Evolutionary conservation across 1,284 basidiomycete species (phyloP), one percentile per base, ranked within the genome.

Genomic region (Ganoderma leucocontextum): DNA sequence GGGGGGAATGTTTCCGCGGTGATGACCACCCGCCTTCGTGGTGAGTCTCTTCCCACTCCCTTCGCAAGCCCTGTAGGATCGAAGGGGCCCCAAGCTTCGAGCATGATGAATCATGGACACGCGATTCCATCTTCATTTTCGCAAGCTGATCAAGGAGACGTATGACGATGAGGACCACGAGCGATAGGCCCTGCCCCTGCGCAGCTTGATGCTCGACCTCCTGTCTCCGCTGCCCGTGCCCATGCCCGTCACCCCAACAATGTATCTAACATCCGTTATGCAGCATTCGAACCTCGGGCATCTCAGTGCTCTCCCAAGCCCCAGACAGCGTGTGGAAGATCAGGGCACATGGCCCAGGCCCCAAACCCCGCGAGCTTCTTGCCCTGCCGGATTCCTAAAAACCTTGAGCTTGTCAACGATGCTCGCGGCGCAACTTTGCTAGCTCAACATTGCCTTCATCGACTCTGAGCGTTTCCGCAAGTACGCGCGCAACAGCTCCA

Each of bases 11-110:
- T 33, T 15, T 29, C 15, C 71, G 38, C 73, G 96, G 95, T 76
- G 95, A 95, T 52, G 95, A 97, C 78, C 95, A 97, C 78, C 94
- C 95, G 52, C 95, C 95, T 36, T 94, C 95, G 38, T 96, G 95
- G 90, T 88, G 74, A 75, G 84, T 70, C 52, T 39, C 36, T 60
- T 33, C 41, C 59, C 35, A 38, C 29, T 19, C 33, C 36, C 13
- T 12, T 33, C 25, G 19, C n/a, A 42, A 15, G 22, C 35, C 25
- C 15, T 17, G 25, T 49, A 29, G 19, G 17, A 22, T 10, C 44
- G 36, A 12, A n/a, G 15, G 13, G 57, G 52, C 67, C 29, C 13
- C 38, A 36, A 57, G 22, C 7, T 55, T 55, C 52, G 13, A 33
- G 1, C 4, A 35, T 55, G 52, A 35, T 35, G 12, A 17, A 53